Conservation (phyloP, 768 basidiomycete genomes). For the Strobilomyces dryophilus region DNA sequence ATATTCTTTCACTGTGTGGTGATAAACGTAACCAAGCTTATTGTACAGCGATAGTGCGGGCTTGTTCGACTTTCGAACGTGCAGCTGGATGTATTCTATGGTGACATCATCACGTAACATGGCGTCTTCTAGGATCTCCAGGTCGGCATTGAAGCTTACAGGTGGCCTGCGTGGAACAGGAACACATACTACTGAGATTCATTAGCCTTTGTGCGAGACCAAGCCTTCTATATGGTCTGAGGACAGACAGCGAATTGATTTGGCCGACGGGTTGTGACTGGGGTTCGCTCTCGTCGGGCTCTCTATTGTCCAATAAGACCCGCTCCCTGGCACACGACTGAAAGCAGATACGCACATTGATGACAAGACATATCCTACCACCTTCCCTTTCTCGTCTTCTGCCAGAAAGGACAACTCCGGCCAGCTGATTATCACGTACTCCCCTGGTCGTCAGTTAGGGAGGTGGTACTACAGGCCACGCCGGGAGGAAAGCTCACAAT, state of each 20-base stretch:
- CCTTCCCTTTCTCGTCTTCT: conserved; percentile 43
- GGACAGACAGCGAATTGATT: conserved; percentile 28
- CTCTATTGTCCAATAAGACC: conserved; percentile 16
- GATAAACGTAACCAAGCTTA: conserved; percentile 22
- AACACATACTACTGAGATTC: conserved; percentile 23
- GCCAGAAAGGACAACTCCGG: conserved; percentile 53
- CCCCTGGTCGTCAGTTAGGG: conserved; percentile 32
- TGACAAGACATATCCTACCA: conserved; percentile 55
- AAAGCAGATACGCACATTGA: conserved; percentile 42
- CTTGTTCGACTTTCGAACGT: conserved; percentile 29
- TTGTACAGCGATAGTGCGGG: conserved; percentile 21
- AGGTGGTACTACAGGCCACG: not conserved
- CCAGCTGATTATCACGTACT: conserved; percentile 46
- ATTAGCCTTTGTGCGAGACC: conserved; percentile 27
- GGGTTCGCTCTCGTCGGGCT: conserved; percentile 17
- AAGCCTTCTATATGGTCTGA: conserved; percentile 26
- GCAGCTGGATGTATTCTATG: conserved; percentile 23
- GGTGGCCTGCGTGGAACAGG: not conserved
- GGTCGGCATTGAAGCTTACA: not conserved
- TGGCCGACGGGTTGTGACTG: conserved; percentile 16
- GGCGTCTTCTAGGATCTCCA: conserved; percentile 18
- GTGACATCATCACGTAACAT: conserved; percentile 16
- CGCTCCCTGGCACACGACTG: not conserved
- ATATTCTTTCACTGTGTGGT: conserved; percentile 17
- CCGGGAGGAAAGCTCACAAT: conserved; percentile 20